Evolutionary conservation across 768 basidiomycete genomes (phyloP), one percentile per base, ranked within the genome.

Genomic region (Pulveroboletus sp.): DNA sequence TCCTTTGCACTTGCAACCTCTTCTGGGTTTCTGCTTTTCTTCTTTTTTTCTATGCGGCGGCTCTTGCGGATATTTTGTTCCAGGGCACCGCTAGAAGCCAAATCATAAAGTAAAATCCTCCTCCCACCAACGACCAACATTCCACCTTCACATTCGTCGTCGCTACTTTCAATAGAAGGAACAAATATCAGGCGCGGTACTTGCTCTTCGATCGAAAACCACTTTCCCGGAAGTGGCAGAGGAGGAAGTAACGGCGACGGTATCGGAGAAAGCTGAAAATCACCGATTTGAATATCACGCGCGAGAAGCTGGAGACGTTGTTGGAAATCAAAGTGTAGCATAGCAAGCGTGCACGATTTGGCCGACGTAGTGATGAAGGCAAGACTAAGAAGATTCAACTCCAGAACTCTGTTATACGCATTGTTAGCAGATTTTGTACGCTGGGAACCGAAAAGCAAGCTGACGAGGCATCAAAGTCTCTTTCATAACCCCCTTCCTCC

Each of bases 71-170:
- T 70, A 49, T 81, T 76, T 60, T 80, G 81, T 37, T 75, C 73
- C 58, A 79, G 74, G 7, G 65, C 70, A 5, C 77, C 70, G 28
- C 61, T 59, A 9, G 75, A 72, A 8, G 80, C 71, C 39, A 83
- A 55, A 49, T 84, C 85, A 53, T 78, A 89, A 6, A 86, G 69
- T 17, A 82, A 60, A 39, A 90, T 72, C 62, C 79, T 81, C 26
- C 72, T 74, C 0, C 86, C 87, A 48, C 89, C 89, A 1, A 86
- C 59, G 6, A 92, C 73, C 24, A 92, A 66, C 8, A 91, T 65
- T 15, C 85, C 88, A n/a, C 86, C 88, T n/a, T 71, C 68, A 49
- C 77, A 69, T 24, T 69, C 69, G 2, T 60, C 63, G 1, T 57
- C 65, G 6, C 61, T 63, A 4, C 54, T 55, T 5, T 62, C 33